Percentiles rank a stretch among this genome's conserved stretches.
Evolutionary conservation across 2,329 filamentous ascomycete species (phyloP).

Genomic region (Epichloe glyceriae): DNA sequence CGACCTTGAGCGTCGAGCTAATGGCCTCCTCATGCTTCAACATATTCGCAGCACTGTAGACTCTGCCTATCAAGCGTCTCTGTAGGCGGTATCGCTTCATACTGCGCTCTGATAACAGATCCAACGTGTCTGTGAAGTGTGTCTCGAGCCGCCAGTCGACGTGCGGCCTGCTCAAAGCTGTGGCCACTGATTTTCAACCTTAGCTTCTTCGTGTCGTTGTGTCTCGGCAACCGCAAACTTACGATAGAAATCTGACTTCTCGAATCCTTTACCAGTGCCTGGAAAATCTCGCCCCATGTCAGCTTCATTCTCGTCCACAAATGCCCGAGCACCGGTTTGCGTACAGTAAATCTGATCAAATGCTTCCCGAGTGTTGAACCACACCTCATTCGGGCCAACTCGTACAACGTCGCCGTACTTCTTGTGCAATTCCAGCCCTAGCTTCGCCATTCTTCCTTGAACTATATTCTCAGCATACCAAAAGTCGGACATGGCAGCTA

Average conservation of each 20-base stretch:
- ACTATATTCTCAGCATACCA: conserved; percentile 36
- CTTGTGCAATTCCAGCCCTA: conserved; percentile 31
- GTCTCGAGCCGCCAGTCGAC: conserved; percentile 25
- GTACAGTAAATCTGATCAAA: conserved; percentile 35
- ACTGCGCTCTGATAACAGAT: conserved; percentile 37
- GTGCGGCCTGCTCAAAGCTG: conserved; percentile 6
- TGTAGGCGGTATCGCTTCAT: conserved; percentile 34
- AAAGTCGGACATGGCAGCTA: conserved; percentile 32
- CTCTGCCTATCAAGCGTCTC: conserved; percentile 34
- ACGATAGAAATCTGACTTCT: conserved; percentile 42
- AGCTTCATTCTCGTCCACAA: neutral
- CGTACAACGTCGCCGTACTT: conserved; percentile 38
- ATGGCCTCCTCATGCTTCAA: conserved; percentile 27
- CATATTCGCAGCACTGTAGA: conserved; percentile 31
- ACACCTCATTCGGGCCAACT: conserved; percentile 40
- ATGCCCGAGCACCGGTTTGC: conserved; percentile 6
- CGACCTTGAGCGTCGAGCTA: conserved; percentile 25
- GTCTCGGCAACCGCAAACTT: conserved; percentile 8
- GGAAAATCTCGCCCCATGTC: neutral
- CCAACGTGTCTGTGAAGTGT: conserved; percentile 31
- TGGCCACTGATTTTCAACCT: conserved; percentile 24
- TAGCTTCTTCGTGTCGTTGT: neutral
- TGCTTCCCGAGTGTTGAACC: conserved; percentile 35
- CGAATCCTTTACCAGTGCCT: conserved; percentile 34
- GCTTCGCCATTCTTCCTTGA: conserved; percentile 26